phyloP scores from a whole-genome alignment of 805 yeast species.

The Kodamaea jinghongensis region DNA sequence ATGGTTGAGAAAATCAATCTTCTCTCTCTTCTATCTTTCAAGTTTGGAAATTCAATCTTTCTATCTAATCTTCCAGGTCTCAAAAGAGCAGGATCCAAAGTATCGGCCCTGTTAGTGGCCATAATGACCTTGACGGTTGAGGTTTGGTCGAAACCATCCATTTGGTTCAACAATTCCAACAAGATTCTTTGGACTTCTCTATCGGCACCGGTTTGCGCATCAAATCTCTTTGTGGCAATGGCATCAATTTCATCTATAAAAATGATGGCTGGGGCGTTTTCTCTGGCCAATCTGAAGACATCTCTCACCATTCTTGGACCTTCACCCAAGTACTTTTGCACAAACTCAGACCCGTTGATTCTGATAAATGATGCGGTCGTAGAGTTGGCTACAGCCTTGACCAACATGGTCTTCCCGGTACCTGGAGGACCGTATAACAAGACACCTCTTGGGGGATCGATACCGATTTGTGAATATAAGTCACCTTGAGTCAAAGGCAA shows the following conservation, averaged over 20 bases:
- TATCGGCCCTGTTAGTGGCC: constrained; percentile 99
- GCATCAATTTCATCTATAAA: constrained; percentile 99
- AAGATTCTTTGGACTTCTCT: constrained; percentile 98
- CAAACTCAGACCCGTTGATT: constrained; percentile 97
- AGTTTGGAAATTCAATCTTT: constrained; percentile 93
- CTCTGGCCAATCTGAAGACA: constrained; percentile 95
- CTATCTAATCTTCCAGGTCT: constrained; percentile 98
- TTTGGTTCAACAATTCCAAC: constrained; percentile 92
- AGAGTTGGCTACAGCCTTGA: constrained; percentile 96
- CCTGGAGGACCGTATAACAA: constrained; percentile 99
- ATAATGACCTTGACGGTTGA: constrained; percentile 95
- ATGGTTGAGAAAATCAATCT: constrained; percentile 93
- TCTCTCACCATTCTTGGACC: constrained; percentile 99
- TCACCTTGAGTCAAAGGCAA: constrained; percentile 95
- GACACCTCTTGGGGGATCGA: constrained; percentile 98
- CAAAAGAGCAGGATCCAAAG: constrained; percentile 94
- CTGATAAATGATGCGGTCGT: constrained; percentile 95
- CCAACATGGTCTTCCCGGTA: constrained; percentile 98
- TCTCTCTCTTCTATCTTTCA: constrained; percentile 96
- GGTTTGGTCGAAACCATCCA: constrained; percentile 98
- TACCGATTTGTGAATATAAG: constrained; percentile 94
- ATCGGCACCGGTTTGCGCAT: constrained; percentile 99
- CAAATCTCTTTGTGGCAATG: constrained; percentile 97
- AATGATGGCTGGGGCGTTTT: constrained; percentile 94
- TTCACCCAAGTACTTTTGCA: constrained; percentile 96